Evolutionary conservation across 2,329 filamentous ascomycete genomes (phyloP).

Genomic region (Xylaria sp.): DNA sequence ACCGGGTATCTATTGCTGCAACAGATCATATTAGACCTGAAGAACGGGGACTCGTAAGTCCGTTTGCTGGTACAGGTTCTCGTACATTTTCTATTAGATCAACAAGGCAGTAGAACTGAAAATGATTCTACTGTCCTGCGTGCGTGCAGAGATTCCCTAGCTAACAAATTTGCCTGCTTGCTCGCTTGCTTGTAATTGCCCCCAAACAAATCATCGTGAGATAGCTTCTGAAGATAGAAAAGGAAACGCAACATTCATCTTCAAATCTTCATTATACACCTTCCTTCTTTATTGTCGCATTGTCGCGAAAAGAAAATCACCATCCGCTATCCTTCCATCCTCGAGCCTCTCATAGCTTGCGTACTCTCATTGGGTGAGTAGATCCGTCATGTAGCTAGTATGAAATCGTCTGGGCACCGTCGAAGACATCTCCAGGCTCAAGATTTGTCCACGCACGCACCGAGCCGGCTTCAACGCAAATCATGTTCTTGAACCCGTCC

Average conservation of each 20-base stretch:
- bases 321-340: not conserved
- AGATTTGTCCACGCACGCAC: constrained; percentile 83
- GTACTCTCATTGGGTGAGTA: not conserved
- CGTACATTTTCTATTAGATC: not conserved
- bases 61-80: not conserved
- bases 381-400: constrained; percentile 25
- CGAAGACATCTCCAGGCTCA: constrained; percentile 75
- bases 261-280: not conserved
- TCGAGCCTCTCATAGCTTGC: constrained; percentile 12
- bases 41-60: not conserved
- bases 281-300: not conserved
- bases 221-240: not conserved
- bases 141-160: not conserved
- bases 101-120: not conserved
- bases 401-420: constrained; percentile 64
- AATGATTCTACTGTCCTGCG: not conserved
- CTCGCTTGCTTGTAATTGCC: constrained; percentile 5
- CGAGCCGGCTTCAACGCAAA: constrained; percentile 90
- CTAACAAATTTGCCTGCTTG: not conserved
- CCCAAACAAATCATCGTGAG: not conserved
- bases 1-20: constrained; percentile 13
- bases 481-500: constrained; percentile 89
- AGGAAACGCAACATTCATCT: not conserved
- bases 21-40: not conserved
- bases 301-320: not conserved